phyloP scores from a whole-genome alignment of 768 basidiomycete species.

The Panus rudis region DNA sequence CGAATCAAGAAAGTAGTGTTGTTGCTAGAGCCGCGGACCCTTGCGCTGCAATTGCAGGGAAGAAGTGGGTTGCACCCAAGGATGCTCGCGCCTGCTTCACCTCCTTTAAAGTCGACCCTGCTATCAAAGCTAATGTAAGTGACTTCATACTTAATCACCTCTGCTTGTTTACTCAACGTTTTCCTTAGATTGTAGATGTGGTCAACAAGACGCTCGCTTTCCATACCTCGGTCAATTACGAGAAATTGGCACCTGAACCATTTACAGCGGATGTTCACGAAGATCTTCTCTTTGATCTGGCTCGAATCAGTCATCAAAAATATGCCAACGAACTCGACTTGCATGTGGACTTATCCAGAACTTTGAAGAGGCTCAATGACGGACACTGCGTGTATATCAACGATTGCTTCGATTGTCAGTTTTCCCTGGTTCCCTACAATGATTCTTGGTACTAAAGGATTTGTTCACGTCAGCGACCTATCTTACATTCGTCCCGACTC shows the following conservation, averaged over 20 bases:
- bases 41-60: constrained; percentile 44
- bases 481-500: constrained; percentile 38
- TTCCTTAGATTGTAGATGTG: constrained; percentile 44
- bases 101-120: constrained; percentile 40
- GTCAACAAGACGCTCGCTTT: constrained; percentile 52
- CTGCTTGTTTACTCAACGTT: background rate
- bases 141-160: background rate
- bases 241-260: constrained; percentile 46
- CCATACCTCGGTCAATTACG: constrained; percentile 57
- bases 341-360: constrained; percentile 46
- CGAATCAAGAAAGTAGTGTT: background rate
- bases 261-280: constrained; percentile 51
- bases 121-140: constrained; percentile 44
- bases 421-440: background rate
- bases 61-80: constrained; percentile 47
- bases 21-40: constrained; percentile 31
- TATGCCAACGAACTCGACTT: constrained; percentile 50
- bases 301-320: constrained; percentile 33
- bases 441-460: background rate
- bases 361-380: constrained; percentile 50
- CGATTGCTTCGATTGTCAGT: constrained; percentile 46
- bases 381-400: constrained; percentile 54
- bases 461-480: constrained; percentile 16
- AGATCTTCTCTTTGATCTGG: constrained; percentile 44
- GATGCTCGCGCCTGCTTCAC: constrained; percentile 46